Conservation (phyloP, 306 rosid genomes). For the Sechiopsis laciniata region DNA sequence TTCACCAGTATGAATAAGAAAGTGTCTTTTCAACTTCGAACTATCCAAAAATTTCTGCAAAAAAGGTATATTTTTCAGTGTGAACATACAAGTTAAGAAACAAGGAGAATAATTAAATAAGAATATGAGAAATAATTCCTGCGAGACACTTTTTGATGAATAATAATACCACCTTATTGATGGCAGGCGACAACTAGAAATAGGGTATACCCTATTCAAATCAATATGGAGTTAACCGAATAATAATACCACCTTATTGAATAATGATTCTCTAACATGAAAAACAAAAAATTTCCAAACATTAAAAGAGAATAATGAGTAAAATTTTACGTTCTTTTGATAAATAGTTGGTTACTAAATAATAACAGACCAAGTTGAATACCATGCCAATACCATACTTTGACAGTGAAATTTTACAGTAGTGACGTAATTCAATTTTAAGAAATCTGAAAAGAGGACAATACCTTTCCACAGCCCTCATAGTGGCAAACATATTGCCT, state of each 20-base stretch:
- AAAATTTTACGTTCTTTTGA: background rate
- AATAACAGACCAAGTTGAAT: constrained; percentile 5
- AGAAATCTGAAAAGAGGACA: constrained; percentile 1
- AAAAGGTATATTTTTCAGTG: constrained; percentile 25
- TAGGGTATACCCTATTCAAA: background rate
- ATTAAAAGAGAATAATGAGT: background rate
- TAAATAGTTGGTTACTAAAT: background rate
- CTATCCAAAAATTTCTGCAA: constrained; percentile 97
- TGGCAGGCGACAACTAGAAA: background rate
- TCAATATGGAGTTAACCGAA: background rate
- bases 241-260: background rate
- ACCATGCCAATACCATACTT: no score
- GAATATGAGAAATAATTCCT: constrained; percentile 4
- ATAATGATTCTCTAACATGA: background rate
- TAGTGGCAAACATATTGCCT: constrained; percentile 80
- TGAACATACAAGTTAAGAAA: background rate
- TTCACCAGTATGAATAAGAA: constrained; percentile 91
- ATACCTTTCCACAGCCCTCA: constrained; percentile 95
- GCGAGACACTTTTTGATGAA: background rate
- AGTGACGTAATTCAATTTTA: background rate
- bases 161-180: background rate
- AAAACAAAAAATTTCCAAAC: background rate
- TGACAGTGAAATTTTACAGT: background rate
- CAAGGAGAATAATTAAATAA: background rate
- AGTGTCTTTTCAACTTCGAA: constrained; percentile 93